These are phyloP conservation scores for Capronia coronata DNA, from an alignment of 2,329 filamentous ascomycete species.

Conservation along the genomic window DNA sequence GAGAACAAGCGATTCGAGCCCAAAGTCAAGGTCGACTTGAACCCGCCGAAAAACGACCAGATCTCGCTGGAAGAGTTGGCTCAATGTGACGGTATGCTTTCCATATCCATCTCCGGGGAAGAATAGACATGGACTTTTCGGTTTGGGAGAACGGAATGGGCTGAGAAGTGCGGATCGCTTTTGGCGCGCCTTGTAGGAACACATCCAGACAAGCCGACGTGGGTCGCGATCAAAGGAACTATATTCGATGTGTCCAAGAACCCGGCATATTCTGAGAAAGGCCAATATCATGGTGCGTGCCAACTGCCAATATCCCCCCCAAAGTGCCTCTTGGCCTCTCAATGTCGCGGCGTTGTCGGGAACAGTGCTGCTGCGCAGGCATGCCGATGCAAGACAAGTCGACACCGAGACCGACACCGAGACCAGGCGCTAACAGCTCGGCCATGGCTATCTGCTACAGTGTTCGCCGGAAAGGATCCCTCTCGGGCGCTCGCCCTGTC, in stretches of 20 bases:
- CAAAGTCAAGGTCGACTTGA: constrained; percentile 50
- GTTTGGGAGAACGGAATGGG: not conserved
- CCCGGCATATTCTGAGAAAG: constrained; percentile 72
- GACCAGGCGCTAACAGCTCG: not conserved
- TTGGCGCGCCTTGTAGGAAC: constrained; percentile 30
- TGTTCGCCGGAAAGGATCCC: constrained; percentile 92
- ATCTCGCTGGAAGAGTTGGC: constrained; percentile 75
- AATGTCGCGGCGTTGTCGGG: too few species aligned
- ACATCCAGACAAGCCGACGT: constrained; percentile 46
- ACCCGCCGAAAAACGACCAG: constrained; percentile 78
- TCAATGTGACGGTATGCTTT: constrained; percentile 68
- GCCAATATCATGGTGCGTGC: constrained; percentile 72
- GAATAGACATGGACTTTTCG: too few species aligned
- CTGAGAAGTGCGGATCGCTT: constrained; percentile 1
- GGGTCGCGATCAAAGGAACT: constrained; percentile 69
- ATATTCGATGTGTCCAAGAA: constrained; percentile 94
- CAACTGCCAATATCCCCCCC: too few species aligned
- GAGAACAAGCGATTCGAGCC: constrained; percentile 37
- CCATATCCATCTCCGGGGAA: not conserved
- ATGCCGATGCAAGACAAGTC: too few species aligned
- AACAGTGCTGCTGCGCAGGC: too few species aligned
- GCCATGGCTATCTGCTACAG: constrained; percentile 43
- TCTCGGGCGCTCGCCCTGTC: constrained; percentile 85
- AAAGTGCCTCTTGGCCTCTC: too few species aligned
- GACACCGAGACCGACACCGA: too few species aligned